Percentiles rank a stretch among this genome's conserved stretches.
Evolutionary conservation across 2,329 filamentous ascomycete species (phyloP).

Genomic region (Cladosporium sp.): DNA sequence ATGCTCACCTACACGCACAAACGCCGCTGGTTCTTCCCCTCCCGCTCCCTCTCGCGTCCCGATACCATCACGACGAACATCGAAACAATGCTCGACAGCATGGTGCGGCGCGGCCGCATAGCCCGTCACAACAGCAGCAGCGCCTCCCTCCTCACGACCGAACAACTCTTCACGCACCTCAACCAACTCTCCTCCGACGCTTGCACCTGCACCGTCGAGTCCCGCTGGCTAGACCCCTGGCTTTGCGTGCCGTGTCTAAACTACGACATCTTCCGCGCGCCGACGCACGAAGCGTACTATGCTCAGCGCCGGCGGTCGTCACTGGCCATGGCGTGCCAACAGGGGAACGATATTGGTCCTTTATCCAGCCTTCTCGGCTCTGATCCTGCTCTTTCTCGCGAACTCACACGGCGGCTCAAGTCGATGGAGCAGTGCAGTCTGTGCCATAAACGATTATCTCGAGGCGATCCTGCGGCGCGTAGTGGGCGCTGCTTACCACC

Average conservation of each 20-base stretch:
- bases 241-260: constrained; percentile 13
- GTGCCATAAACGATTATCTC: constrained; percentile 1
- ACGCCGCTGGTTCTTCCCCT: constrained; percentile 14
- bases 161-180: constrained; percentile 9
- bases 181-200: not conserved
- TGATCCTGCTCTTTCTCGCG: not conserved
- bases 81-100: constrained; percentile 12
- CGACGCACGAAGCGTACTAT: constrained; percentile 11
- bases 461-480: constrained; percentile 4
- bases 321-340: not conserved
- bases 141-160: constrained; percentile 5
- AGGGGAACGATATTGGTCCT: constrained; percentile 10
- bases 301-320: not conserved
- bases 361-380: not conserved
- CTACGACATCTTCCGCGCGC: constrained; percentile 10
- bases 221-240: constrained; percentile 11
- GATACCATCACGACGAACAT: constrained; percentile 10
- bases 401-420: not conserved
- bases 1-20: constrained; percentile 13
- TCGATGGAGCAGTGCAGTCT: constrained; percentile 11
- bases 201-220: constrained; percentile 12
- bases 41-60: not conserved
- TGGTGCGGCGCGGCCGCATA: constrained; percentile 8
- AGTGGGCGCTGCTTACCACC: constrained; percentile 8
- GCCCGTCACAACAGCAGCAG: not conserved